A percentile compares a stretch with the other conserved stretches of the same genome.
These are phyloP conservation scores for Begonia loranthoides DNA, from an alignment of 306 rosid genomes.

Conservation along the genomic window DNA sequence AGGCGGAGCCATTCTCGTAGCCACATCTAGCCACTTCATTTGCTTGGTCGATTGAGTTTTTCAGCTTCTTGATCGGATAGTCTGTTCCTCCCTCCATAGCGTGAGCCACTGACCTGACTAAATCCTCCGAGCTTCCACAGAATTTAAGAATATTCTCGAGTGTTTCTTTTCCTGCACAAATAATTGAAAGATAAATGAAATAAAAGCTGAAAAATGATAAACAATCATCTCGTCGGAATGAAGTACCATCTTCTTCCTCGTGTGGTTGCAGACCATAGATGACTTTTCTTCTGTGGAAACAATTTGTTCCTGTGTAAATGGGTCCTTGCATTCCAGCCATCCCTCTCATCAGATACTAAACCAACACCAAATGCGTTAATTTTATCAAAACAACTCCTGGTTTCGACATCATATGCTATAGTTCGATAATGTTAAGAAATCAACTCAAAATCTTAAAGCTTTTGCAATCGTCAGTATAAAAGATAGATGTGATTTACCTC, in stretches of 20 bases:
- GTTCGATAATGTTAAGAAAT: not conserved
- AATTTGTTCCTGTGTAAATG: slow-evolving; percentile 9
- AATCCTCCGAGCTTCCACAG: slow-evolving; percentile 36
- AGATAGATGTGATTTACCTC: slow-evolving; percentile 19
- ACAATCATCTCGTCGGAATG: too few relatives aligned
- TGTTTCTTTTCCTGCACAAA: slow-evolving; percentile 11
- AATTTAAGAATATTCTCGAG: slow-evolving; percentile 9
- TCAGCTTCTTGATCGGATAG: not conserved
- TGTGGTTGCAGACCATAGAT: slow-evolving; percentile 43
- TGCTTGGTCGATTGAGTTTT: slow-evolving; percentile 25
- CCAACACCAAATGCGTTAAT: too few relatives aligned
- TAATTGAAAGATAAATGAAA: too few relatives aligned
- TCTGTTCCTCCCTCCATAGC: slow-evolving; percentile 24
- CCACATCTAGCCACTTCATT: slow-evolving; percentile 24
- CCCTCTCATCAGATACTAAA: slow-evolving; percentile 12
- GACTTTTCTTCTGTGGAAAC: slow-evolving; percentile 27
- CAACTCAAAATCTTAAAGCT: too few relatives aligned
- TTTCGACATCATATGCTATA: too few relatives aligned
- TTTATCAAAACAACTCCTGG: too few relatives aligned
- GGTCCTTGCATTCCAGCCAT: slow-evolving; percentile 36
- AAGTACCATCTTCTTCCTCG: not conserved
- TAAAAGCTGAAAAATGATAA: too few relatives aligned
- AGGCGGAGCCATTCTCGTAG: slow-evolving; percentile 38
- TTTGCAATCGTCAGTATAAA: too few relatives aligned
- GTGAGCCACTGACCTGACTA: slow-evolving; percentile 18